A percentile compares a stretch with the other conserved stretches of the same genome.
Evolutionary conservation across 73 alveolate species (phyloP).

Genomic region (Paramecium pentaurelia): DNA sequence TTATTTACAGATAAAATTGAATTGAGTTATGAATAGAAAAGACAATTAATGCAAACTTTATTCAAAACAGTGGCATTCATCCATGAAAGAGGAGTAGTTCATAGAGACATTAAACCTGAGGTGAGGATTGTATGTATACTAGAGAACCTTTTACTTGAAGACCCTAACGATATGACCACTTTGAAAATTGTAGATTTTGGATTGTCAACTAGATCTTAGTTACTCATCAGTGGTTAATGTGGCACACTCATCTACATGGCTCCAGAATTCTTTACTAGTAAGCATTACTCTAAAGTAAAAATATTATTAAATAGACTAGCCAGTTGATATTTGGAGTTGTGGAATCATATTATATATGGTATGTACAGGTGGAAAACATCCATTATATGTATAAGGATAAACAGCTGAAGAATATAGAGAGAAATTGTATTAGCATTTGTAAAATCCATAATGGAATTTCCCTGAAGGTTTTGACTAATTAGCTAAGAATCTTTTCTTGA

Average conservation of each 20-base stretch:
- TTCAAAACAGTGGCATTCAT: slow-evolving; percentile 21
- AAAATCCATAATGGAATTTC: slow-evolving; percentile 46
- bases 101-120: slow-evolving; percentile 36
- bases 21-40: not conserved
- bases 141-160: slow-evolving; percentile 57
- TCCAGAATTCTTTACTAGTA: slow-evolving; percentile 57
- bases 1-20: not conserved
- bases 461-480: slow-evolving; percentile 52
- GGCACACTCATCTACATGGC: slow-evolving; percentile 63
- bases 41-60: not conserved
- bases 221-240: slow-evolving; percentile 47
- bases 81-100: slow-evolving; percentile 18
- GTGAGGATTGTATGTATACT: not conserved
- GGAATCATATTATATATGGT: slow-evolving; percentile 91
- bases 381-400: slow-evolving; percentile 72
- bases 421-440: not conserved
- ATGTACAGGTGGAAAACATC: slow-evolving; percentile 81
- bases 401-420: slow-evolving; percentile 12
- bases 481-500: slow-evolving; percentile 82
- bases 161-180: slow-evolving; percentile 47
- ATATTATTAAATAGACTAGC: not conserved
- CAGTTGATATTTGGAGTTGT: slow-evolving; percentile 82
- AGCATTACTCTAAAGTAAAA: slow-evolving; percentile 46
- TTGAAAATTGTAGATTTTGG: slow-evolving; percentile 60
- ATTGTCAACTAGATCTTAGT: not conserved